A percentile compares a stretch with the other conserved stretches of the same genome.
Conservation (phyloP, 2,329 filamentous ascomycete genomes). For the Aspergillus sp. region DNA sequence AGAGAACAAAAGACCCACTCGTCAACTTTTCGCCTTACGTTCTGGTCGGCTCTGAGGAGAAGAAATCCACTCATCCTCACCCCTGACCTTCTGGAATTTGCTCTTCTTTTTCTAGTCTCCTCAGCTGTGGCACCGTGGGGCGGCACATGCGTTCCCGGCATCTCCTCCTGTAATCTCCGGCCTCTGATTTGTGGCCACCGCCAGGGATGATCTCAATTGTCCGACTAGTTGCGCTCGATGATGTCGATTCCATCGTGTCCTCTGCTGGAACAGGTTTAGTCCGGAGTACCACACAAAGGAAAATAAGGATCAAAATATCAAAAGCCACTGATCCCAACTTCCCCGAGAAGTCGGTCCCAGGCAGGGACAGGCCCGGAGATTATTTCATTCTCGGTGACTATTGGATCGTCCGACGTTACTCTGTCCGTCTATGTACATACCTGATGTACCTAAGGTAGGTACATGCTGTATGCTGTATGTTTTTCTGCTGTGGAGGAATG, state of each 20-base stretch:
- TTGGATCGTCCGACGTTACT: background rate
- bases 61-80: background rate
- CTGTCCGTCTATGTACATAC: too few relatives aligned
- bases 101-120: conserved; percentile 4
- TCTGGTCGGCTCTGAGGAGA: background rate
- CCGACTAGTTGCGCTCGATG: conserved; percentile 5
- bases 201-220: conserved; percentile 19
- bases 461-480: too few relatives aligned
- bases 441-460: too few relatives aligned
- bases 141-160: conserved; percentile 16
- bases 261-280: too few relatives aligned
- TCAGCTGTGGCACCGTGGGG: conserved; percentile 14
- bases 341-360: too few relatives aligned
- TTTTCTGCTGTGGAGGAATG: too few relatives aligned
- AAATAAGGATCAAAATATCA: too few relatives aligned
- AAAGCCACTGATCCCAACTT: too few relatives aligned
- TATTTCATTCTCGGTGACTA: background rate
- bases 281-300: too few relatives aligned
- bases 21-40: background rate
- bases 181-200: conserved; percentile 21
- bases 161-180: conserved; percentile 21
- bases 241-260: conserved; percentile 13
- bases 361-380: background rate
- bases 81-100: conserved; percentile 23
- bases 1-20: background rate